phyloP scores from a whole-genome alignment of 2,329 filamentous ascomycete species.

The Nannizziopsis arthrosporioides region DNA sequence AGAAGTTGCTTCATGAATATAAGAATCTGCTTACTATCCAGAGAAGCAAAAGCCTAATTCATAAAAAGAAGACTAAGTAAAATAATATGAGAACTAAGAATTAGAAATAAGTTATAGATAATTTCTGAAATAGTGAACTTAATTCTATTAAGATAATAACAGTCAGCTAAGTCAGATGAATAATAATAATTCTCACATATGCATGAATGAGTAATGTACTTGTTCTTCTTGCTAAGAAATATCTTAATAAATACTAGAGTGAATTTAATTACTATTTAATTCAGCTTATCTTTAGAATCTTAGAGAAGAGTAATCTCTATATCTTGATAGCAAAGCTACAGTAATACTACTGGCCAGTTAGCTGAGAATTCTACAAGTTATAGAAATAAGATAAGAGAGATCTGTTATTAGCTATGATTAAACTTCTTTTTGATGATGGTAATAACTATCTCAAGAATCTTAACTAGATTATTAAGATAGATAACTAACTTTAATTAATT shows the following conservation, averaged over 20 bases:
- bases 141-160: neutral
- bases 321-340: too few species aligned
- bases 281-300: neutral
- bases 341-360: too few species aligned
- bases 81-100: slow-evolving; percentile 24
- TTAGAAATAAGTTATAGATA: slow-evolving; percentile 23
- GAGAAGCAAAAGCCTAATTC: slow-evolving; percentile 20
- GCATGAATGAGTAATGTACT: neutral
- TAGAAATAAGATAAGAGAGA: too few species aligned
- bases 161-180: neutral
- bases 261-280: slow-evolving; percentile 3
- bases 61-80: slow-evolving; percentile 25
- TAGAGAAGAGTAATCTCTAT: too few species aligned
- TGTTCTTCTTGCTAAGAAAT: slow-evolving; percentile 3
- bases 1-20: too few species aligned
- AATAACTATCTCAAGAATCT: slow-evolving; percentile 1
- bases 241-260: neutral
- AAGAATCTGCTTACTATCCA: too few species aligned
- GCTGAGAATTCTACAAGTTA: too few species aligned
- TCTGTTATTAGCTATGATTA: neutral
- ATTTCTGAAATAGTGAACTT: slow-evolving; percentile 20
- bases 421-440: slow-evolving; percentile 6
- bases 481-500: neutral
- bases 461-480: slow-evolving; percentile 1
- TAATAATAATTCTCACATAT: too few species aligned